Evolutionary conservation across 805 yeast species (phyloP).

Genomic region (Schwanniomyces vanrijiae): DNA sequence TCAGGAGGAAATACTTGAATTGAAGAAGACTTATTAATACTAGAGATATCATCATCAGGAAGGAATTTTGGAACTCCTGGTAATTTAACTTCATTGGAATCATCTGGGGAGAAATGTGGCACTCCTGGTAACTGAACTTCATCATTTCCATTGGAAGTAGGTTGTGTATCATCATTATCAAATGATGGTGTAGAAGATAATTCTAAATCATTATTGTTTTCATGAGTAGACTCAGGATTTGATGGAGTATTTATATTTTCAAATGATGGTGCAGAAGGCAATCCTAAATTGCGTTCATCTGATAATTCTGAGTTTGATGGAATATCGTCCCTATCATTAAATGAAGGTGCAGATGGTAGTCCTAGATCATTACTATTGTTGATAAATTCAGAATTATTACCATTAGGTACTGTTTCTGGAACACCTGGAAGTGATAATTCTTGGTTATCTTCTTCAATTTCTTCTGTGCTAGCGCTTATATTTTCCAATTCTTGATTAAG

Average conservation of each 20-base stretch:
- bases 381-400: background rate
- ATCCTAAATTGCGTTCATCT: background rate
- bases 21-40: constrained; percentile 37
- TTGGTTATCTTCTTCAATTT: background rate
- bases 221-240: too few species aligned
- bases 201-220: too few species aligned
- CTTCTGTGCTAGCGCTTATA: constrained; percentile 1
- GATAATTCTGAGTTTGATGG: background rate
- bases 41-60: constrained; percentile 38
- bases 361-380: background rate
- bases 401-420: constrained; percentile 8
- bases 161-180: constrained; percentile 9
- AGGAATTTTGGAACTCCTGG: constrained; percentile 45
- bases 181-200: background rate
- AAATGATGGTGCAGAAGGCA: background rate
- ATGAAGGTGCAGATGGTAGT: background rate
- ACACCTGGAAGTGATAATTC: constrained; percentile 19
- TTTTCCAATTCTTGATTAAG: constrained; percentile 22
- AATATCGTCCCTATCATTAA: background rate
- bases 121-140: constrained; percentile 34
- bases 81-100: constrained; percentile 24
- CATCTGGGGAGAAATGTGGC: constrained; percentile 34
- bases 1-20: constrained; percentile 35
- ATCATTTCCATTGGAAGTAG: background rate
- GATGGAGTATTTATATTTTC: too few species aligned